These are phyloP conservation scores for Rhizopogon sp. DNA, from an alignment of 768 basidiomycete genomes.

Conservation along the genomic window DNA sequence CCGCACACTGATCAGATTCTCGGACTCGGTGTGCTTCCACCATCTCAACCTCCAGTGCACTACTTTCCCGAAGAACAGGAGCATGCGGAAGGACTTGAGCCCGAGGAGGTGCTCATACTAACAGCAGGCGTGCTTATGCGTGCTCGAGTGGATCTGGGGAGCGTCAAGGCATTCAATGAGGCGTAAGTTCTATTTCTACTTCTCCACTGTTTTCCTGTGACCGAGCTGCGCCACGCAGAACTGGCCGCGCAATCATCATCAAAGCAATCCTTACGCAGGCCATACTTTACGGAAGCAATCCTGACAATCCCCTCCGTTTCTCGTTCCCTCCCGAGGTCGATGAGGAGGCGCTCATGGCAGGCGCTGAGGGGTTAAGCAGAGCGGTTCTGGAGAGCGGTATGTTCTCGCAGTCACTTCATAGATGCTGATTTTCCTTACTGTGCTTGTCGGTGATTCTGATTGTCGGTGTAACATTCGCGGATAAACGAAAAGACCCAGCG, in stretches of 20 bases:
- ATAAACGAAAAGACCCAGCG: conserved; percentile 43
- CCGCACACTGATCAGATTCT: conserved; percentile 57
- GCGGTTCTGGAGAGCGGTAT: conserved; percentile 72
- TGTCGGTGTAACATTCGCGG: background rate
- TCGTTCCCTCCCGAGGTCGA: conserved; percentile 79
- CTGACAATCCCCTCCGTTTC: conserved; percentile 77
- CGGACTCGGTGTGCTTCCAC: conserved; percentile 52
- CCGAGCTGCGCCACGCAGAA: conserved; percentile 29
- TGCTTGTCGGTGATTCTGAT: background rate
- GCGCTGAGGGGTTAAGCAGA: conserved; percentile 69
- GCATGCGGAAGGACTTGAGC: conserved; percentile 2
- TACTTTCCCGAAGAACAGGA: conserved; percentile 6
- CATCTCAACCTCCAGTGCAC: conserved; percentile 16
- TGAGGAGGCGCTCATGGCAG: conserved; percentile 73
- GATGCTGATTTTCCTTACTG: background rate
- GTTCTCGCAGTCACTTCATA: background rate
- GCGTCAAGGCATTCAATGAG: conserved; percentile 52
- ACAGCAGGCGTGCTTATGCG: conserved; percentile 71
- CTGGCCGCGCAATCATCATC: conserved; percentile 61
- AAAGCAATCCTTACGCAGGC: conserved; percentile 82
- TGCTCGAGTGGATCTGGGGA: conserved; percentile 55
- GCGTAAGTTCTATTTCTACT: conserved; percentile 41
- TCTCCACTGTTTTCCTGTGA: background rate
- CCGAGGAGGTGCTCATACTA: conserved; percentile 28
- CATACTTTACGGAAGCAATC: conserved; percentile 68